Evolutionary conservation across 2,329 filamentous ascomycete species (phyloP), one percentile per base, ranked within the genome.

Genomic region (Exophiala sp.): DNA sequence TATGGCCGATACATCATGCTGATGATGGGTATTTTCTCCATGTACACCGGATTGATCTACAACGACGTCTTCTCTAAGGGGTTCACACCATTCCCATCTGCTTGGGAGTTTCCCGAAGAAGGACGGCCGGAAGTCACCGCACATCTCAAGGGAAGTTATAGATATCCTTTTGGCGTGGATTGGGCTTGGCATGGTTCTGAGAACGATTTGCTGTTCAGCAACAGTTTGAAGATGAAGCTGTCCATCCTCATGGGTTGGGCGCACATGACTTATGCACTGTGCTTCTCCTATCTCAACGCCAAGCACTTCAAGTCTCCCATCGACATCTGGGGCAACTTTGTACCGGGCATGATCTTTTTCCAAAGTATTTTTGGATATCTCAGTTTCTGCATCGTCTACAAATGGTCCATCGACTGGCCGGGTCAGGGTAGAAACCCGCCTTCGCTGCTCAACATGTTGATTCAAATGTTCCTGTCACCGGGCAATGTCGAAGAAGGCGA

Each of bases 191-290:
- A 98, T 67, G 89, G 86, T 53, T 86, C 89, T 10, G 91, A 97
- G 63, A 98, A 98, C 64, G 86, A 94, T 54, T 78, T 98, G 16
- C 79, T 98, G 43, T 98, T 98, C 73, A 86, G 82, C 68, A 98
- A 98, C 84, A 94, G 87, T 70, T 94, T 93, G 79, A 98, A 98
- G 83, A 98, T 98, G 93, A 98, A 98, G 78, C 86, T 98, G 72
- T 94, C 88, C 74, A 96, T 98, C 66, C 81, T 98, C 59, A 79
- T 98, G 58, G 93, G 94, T 68, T 98, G 94, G 93, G 81, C 43
- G 34, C 62, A 78, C 66, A 98, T 98, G 93, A 98, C 93, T 2
- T 98, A 95, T 73, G 97, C 93, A 14, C 81, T 98, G 39, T 90
- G 86, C 74, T 84, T 95, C 65, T 85, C 93, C 19, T 93, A 86